phyloP scores from a whole-genome alignment of 768 basidiomycete species.

The Lactifluus echinatus region DNA sequence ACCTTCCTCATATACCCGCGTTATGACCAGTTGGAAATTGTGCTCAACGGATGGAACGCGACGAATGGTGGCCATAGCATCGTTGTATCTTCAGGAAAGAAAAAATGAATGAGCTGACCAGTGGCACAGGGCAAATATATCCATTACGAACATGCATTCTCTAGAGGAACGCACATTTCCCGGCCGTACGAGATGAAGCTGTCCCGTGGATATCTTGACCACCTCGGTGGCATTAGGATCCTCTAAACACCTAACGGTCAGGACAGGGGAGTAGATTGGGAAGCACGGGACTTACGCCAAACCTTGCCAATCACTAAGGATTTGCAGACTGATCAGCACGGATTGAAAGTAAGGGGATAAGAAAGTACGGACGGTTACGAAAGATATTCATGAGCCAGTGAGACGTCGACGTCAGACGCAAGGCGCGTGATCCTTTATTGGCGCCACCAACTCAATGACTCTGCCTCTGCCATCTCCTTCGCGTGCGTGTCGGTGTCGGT shows the following conservation, averaged over 20 bases:
- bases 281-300: slow-evolving; percentile 64
- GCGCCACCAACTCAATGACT: slow-evolving; percentile 3
- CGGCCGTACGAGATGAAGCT: slow-evolving; percentile 84
- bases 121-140: neutral
- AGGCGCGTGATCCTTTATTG: slow-evolving; percentile 12
- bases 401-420: slow-evolving; percentile 8
- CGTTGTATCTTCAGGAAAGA: slow-evolving; percentile 62
- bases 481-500: slow-evolving; percentile 1
- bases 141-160: slow-evolving; percentile 90
- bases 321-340: slow-evolving; percentile 21
- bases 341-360: slow-evolving; percentile 6
- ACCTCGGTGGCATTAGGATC: slow-evolving; percentile 94
- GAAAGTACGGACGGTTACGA: slow-evolving; percentile 53
- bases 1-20: slow-evolving; percentile 94
- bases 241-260: slow-evolving; percentile 43
- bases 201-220: slow-evolving; percentile 86
- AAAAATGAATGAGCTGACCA: neutral
- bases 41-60: slow-evolving; percentile 68
- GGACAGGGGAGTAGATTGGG: neutral
- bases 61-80: slow-evolving; percentile 90
- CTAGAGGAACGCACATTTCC: slow-evolving; percentile 85
- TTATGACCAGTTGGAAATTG: slow-evolving; percentile 87
- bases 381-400: slow-evolving; percentile 71
- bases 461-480: neutral
- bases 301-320: slow-evolving; percentile 71